These are phyloP conservation scores for Boletus eberwhitei DNA, from an alignment of 768 basidiomycete genomes.

Conservation along the genomic window DNA sequence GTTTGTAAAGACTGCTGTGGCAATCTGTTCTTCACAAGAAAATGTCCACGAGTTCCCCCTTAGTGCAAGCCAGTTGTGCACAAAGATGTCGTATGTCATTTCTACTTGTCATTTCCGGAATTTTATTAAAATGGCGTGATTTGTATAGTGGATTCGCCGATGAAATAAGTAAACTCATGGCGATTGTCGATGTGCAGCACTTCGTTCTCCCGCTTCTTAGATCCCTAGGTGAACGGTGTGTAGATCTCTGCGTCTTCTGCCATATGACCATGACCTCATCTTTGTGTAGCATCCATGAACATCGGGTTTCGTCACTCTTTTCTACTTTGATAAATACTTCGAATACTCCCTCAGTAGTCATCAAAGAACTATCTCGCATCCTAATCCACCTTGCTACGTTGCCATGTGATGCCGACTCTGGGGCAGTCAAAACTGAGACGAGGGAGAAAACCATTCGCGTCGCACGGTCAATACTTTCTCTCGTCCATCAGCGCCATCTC, in stretches of 20 bases:
- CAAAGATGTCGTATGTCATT: constrained; percentile 45
- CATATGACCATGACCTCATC: not conserved
- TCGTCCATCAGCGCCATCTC: constrained; percentile 66
- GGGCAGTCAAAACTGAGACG: not conserved
- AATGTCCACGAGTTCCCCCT: constrained; percentile 46
- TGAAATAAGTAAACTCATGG: constrained; percentile 42
- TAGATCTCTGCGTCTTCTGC: constrained; percentile 9
- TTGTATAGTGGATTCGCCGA: constrained; percentile 43
- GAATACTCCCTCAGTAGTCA: constrained; percentile 17
- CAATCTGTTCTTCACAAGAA: constrained; percentile 63
- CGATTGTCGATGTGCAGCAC: constrained; percentile 53
- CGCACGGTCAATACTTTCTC: constrained; percentile 43
- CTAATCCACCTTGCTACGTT: constrained; percentile 20
- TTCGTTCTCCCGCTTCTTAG: constrained; percentile 53
- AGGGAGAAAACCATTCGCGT: constrained; percentile 4
- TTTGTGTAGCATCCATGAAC: constrained; percentile 31
- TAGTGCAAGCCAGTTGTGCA: constrained; percentile 40
- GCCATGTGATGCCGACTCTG: not conserved
- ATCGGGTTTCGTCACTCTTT: constrained; percentile 26
- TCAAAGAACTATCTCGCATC: constrained; percentile 22
- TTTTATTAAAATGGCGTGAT: not conserved
- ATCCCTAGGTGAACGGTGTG: constrained; percentile 40
- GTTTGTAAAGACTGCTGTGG: constrained; percentile 61
- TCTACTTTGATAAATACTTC: constrained; percentile 30
- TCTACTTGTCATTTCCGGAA: not conserved